These are phyloP conservation scores for Lecanicillium sp. DNA, from an alignment of 2,329 filamentous ascomycete genomes.

Conservation along the genomic window DNA sequence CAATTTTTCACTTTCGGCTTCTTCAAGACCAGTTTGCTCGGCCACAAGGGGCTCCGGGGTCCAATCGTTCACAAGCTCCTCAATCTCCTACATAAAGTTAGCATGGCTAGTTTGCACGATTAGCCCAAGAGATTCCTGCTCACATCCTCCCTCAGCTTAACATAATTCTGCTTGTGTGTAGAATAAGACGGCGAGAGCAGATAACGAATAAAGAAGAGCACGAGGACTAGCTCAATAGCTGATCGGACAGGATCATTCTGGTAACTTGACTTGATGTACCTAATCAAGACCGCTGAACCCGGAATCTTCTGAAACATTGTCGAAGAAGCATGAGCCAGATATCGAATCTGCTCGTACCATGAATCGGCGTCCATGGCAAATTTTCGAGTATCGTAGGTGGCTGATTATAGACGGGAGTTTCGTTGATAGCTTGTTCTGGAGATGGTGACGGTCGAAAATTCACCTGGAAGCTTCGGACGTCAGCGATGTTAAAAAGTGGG, in stretches of 20 bases:
- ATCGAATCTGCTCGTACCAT: slow-evolving; percentile 43
- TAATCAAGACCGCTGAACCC: slow-evolving; percentile 85
- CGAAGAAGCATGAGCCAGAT: slow-evolving; percentile 43
- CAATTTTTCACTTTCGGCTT: slow-evolving; percentile 73
- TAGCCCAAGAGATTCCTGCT: slow-evolving; percentile 6
- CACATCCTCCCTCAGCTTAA: slow-evolving; percentile 76
- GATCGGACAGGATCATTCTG: slow-evolving; percentile 94
- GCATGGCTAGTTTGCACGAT: slow-evolving; percentile 17
- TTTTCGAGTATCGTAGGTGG: too few species aligned
- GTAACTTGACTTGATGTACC: slow-evolving; percentile 95
- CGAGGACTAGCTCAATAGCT: slow-evolving; percentile 84
- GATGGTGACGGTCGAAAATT: too few species aligned
- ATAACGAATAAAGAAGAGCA: slow-evolving; percentile 93
- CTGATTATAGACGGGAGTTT: too few species aligned
- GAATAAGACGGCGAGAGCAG: slow-evolving; percentile 87
- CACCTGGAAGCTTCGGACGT: too few species aligned
- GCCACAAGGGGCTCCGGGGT: slow-evolving; percentile 84
- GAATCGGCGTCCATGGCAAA: slow-evolving; percentile 54
- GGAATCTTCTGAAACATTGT: slow-evolving; percentile 81
- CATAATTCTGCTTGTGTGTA: slow-evolving; percentile 81
- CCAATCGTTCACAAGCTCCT: slow-evolving; percentile 96
- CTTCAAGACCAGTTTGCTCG: slow-evolving; percentile 65
- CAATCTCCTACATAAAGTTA: slow-evolving; percentile 61
- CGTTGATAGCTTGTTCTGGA: too few species aligned
- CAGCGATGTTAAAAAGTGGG: too few species aligned